Base-by-base conservation (phyloP, 306 rosid species). In the Sesbania bispinosa region DNA sequence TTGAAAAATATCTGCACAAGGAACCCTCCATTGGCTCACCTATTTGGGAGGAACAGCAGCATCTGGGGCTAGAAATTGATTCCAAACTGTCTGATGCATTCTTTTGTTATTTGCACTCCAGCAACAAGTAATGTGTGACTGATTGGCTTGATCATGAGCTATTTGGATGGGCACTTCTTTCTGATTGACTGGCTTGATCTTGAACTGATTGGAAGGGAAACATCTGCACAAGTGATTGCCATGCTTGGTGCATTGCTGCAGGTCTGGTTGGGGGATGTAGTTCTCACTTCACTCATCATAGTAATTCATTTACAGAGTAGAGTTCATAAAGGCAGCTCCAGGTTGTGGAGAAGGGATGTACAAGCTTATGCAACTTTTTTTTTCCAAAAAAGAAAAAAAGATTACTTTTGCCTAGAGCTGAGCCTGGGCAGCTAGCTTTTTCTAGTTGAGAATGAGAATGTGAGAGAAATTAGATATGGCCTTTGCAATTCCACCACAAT, bases 401-500 rank as follows among this genome's bases (percentile, higher is more conserved):
- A 69, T 77, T 52, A 73, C 19, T 78, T 83, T 76, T 60, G 71
- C 59, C 14, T 29, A 27, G 77, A 79, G 83, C 76, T 75, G 79
- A 63, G 32, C 24, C 84, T 78, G 82, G 69, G 76, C 33, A 57
- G 60, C 70, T 69, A 42, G 81, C 79, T 76, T 83, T 77, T 84
- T 73, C 85, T 79, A 84, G 79, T 81, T 69, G 69, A 62, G 71
- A 39, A 61, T 42, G 87, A 74, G 82, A 78, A 71, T 78, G 79
- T 67, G 74, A 71, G 86, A 73, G 85, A 78, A 74, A 79, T 76
- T 62, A 82, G 96, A n/a, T n/a, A n/a, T n/a, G n/a, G n/a, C n/a
- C n/a, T n/a, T n/a, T n/a, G n/a, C n/a, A n/a, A n/a, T n/a, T 61
- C 81, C 85, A 79, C 88, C 84, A 81, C 88, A 92, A 86, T 92